Evolutionary conservation across 208 protist species (phyloP).

Genomic region (Leishmania major): DNA sequence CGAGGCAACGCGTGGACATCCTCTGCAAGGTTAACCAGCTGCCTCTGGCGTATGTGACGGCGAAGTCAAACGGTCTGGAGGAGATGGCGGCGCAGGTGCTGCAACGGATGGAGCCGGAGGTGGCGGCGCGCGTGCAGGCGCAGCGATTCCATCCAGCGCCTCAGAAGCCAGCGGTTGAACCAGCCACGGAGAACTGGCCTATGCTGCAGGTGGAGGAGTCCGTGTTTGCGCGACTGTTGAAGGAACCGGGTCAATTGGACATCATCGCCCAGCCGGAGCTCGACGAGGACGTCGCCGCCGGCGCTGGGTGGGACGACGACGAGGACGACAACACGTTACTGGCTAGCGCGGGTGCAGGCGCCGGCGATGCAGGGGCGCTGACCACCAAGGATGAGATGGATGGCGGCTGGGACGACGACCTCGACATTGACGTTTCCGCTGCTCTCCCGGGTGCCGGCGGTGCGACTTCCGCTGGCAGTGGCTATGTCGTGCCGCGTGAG

Average conservation of each 20-base stretch:
- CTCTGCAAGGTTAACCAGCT: constrained; percentile 74
- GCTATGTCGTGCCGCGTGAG: constrained; percentile 53
- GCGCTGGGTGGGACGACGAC: constrained; percentile 64
- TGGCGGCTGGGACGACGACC: constrained; percentile 76
- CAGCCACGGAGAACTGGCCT: constrained; percentile 79
- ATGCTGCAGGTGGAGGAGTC: constrained; percentile 83
- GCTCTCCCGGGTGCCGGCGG: constrained; percentile 15
- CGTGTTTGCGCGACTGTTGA: constrained; percentile 74
- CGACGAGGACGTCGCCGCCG: constrained; percentile 39
- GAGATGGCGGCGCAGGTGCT: constrained; percentile 76
- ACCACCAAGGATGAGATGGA: constrained; percentile 22
- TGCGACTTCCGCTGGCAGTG: constrained; percentile 9
- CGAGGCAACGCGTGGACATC: constrained; percentile 81
- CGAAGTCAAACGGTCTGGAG: constrained; percentile 80
- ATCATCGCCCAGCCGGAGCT: constrained; percentile 30
- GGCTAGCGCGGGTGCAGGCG: constrained; percentile 17
- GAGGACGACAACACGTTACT: constrained; percentile 31
- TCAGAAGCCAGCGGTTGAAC: constrained; percentile 20
- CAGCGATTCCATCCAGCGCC: constrained; percentile 8
- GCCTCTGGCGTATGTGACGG: constrained; percentile 33
- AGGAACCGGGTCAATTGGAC: constrained; percentile 60
- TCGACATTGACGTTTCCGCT: constrained; percentile 68
- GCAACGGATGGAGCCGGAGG: constrained; percentile 50
- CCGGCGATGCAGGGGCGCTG: constrained; percentile 4
- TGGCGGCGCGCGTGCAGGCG: constrained; percentile 42